Base-by-base conservation (phyloP, 352 stramenopile species). In the Halophytophthora batemanensis region DNA sequence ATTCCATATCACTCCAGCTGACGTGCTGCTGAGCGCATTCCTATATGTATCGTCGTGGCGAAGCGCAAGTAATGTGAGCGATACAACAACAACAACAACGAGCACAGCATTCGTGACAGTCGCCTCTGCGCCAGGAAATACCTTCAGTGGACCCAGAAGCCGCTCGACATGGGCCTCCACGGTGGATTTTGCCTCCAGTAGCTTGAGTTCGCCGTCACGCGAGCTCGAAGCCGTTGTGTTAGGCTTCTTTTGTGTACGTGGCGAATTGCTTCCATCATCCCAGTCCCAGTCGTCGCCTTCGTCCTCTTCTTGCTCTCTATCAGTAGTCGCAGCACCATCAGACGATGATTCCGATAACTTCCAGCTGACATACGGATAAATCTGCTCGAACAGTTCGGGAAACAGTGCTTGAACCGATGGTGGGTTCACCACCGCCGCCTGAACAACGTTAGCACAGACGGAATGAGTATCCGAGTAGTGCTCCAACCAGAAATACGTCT, bases 211-310 rank as follows among this genome's bases (percentile, higher is more conserved):
- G 18, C 68, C 56, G 2, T 67, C 39, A 6, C 63, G 33, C 6
- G 54, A 48, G 25, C 34, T 21, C 48, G 35, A 23, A 6, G 29
- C 29, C 34, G 21, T 28, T 38, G n/a, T 31, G 6, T 19, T 36
- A 8, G 22, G 6, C 21, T 36, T 37, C 34, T 55, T 65, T 10
- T 51, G 39, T 12, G 43, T 18, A 6, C 35, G 57, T 35, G 49
- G 56, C 1, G 59, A 71, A 21, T 38, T 60, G 29, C 33, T 55
- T 18, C 44, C 53, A 17, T 87, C 78, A 50, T 76, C 71, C 74
- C 77, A 87, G 41, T 75, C 78, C 81, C 81, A 92, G 37, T 88
- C 72, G 40, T 88, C 72, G 15, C 77, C 61, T 31, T 72, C 71
- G 15, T 48, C 64, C 1, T 74, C 53, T 5, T 43, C 60, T 17